phyloP scores from a whole-genome alignment of 2,329 filamentous ascomycete species.

The Gnomoniopsis sp. region DNA sequence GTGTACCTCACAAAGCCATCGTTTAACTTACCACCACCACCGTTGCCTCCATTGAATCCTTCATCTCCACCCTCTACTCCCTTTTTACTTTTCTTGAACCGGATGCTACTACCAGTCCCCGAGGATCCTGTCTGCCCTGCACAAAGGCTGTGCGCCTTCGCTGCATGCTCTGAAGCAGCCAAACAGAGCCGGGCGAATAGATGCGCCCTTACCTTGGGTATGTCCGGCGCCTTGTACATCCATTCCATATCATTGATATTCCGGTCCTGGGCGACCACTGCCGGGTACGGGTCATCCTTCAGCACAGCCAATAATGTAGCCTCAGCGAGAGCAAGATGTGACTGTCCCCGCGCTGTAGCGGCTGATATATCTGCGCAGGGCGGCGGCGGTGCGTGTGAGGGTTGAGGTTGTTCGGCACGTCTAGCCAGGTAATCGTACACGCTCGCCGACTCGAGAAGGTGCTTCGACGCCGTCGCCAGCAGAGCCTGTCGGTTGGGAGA shows the following conservation, averaged over 20 bases:
- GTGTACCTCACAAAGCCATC: conserved; percentile 69
- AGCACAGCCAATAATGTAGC: conserved; percentile 85
- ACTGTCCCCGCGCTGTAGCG: conserved; percentile 51
- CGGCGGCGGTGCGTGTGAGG: conserved; percentile 30
- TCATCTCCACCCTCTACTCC: neutral
- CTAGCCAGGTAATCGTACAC: conserved; percentile 70
- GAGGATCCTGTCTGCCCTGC: conserved; percentile 3
- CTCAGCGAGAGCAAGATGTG: conserved; percentile 74
- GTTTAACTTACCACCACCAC: conserved; percentile 50
- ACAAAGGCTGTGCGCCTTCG: conserved; percentile 59
- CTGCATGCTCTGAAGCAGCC: conserved; percentile 82
- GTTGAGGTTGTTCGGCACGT: conserved; percentile 41
- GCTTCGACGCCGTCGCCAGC: conserved; percentile 71
- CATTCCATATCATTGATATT: conserved; percentile 86
- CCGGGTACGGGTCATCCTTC: conserved; percentile 92
- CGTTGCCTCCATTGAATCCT: conserved; percentile 22
- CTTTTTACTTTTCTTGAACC: neutral
- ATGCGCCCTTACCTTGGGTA: conserved; percentile 84
- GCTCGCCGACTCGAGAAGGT: conserved; percentile 73
- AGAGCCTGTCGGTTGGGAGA: conserved; percentile 65
- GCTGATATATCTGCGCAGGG: conserved; percentile 54
- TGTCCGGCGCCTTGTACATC: conserved; percentile 90
- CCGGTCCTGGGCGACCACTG: conserved; percentile 73
- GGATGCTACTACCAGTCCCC: neutral
- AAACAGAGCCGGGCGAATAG: conserved; percentile 86